phyloP scores from a whole-genome alignment of 441 rosid genomes.

The Viola pubescens region DNA sequence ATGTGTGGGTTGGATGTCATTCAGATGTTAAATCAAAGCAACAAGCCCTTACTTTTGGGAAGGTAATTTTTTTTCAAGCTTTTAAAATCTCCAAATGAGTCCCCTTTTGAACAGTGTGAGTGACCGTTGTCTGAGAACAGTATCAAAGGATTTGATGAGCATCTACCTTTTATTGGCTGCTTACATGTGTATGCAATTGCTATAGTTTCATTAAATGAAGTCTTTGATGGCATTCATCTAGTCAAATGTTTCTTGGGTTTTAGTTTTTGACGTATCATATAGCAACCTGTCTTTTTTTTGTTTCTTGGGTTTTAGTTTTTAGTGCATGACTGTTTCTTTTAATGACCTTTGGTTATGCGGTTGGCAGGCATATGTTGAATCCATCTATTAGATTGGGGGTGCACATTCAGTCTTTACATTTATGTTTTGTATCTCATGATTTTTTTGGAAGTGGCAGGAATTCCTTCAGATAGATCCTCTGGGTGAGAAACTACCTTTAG shows the following conservation, averaged over 20 bases:
- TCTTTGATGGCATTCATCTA: no score
- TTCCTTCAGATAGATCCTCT: slow-evolving; percentile 63
- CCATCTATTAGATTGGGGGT: slow-evolving; percentile 2
- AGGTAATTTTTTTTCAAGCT: slow-evolving; percentile 33
- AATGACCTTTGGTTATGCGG: no score
- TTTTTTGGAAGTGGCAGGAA: slow-evolving; percentile 45
- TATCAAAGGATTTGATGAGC: no score
- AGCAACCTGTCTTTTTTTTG: no score
- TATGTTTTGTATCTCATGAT: slow-evolving; percentile 2
- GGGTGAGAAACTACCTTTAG: slow-evolving; percentile 45
- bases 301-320: no score
- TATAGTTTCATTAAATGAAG: no score
- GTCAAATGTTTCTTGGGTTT: no score
- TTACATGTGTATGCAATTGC: no score
- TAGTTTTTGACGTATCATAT: no score
- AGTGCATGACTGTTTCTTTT: no score
- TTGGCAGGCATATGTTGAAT: neutral
- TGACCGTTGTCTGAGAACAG: no score
- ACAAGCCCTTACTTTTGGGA: slow-evolving; percentile 56
- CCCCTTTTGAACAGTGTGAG: neutral
- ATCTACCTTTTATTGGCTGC: no score
- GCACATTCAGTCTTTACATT: neutral
- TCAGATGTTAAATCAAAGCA: slow-evolving; percentile 50
- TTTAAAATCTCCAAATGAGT: slow-evolving; percentile 5
- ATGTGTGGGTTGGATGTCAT: slow-evolving; percentile 77